These are phyloP conservation scores for Camelina hispida DNA, from an alignment of 345 rosid genomes.

Conservation along the genomic window DNA sequence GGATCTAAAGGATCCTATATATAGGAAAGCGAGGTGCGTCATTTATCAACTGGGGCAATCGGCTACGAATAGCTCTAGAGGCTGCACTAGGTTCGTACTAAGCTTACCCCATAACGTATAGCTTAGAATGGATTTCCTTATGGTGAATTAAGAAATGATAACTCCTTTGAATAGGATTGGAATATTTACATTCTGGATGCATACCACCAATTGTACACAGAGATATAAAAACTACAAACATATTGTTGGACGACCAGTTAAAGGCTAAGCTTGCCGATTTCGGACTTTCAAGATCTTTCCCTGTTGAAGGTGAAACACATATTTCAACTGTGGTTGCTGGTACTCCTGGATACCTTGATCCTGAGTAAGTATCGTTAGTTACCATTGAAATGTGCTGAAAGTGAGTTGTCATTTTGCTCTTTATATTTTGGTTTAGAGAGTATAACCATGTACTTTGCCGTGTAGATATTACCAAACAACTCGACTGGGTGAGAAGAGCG, in stretches of 20 bases:
- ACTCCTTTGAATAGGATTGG: conserved; percentile 7
- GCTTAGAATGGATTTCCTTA: too few relatives aligned
- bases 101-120: too few relatives aligned
- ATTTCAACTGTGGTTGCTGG: conserved; percentile 20
- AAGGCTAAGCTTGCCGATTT: conserved; percentile 62
- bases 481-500: conserved; percentile 18
- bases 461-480: neutral
- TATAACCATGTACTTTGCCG: neutral
- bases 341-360: conserved; percentile 32
- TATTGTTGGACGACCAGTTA: conserved; percentile 48
- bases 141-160: too few relatives aligned
- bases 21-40: conserved; percentile 26
- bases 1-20: neutral
- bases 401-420: neutral
- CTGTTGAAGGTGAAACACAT: neutral
- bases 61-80: conserved; percentile 52
- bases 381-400: neutral
- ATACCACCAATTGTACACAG: conserved; percentile 56
- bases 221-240: conserved; percentile 56
- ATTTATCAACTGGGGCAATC: conserved; percentile 45
- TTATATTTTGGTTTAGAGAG: neutral
- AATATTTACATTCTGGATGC: conserved; percentile 30
- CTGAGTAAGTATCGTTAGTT: conserved; percentile 19
- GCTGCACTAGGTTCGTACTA: conserved; percentile 50
- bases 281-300: conserved; percentile 50